Base-by-base conservation (phyloP, 176 grass and related monocot genomes). In the Musa itinerans region DNA sequence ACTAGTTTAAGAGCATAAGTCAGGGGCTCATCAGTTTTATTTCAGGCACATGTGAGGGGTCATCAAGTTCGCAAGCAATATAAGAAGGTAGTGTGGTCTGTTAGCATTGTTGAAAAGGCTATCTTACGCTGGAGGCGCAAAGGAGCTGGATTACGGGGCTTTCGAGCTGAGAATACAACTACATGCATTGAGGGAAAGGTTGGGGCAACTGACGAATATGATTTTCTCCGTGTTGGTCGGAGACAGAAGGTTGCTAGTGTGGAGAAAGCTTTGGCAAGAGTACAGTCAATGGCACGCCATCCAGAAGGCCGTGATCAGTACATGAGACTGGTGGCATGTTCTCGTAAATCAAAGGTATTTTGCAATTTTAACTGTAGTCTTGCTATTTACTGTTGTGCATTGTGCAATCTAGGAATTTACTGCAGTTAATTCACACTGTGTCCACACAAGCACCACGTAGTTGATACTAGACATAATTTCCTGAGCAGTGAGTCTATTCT, bases 251-350 rank as follows among this genome's bases (percentile, higher is more conserved):
- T 89, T 76, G 88, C 83, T 62, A 81, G 90, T n/a, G 68, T 97
- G 78, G 87, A 93, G 84, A 97, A 90, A 88, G 94, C 90, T 76
- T 89, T 97, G 79, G 82, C 88, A 14, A 93, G 94, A 81, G 94
- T 97, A 52, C 89, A 87, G 66, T 97, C 94, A 68, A 97, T 97
- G 94, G 88, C 76, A 78, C 90, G 85, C 54, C 83, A 97, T 74
- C 88, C 88, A 11, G 94, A 93, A 51, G 94, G 90, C 11, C 85
- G 94, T 76, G 88, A 92, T 68, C 94, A 93, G 69, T 91, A 93
- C 54, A 34, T 59, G 73, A 75, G 73, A 61, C 54, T 75, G 25
- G 54, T 75, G 54, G 53, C 53, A 59, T 59, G 73, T 43, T 75
- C 73, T 14, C 26, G 13, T 34, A 75, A 48, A 50, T 59, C 54